Conservation (phyloP, 345 rosid genomes). For the Carallia pectinifolia region DNA sequence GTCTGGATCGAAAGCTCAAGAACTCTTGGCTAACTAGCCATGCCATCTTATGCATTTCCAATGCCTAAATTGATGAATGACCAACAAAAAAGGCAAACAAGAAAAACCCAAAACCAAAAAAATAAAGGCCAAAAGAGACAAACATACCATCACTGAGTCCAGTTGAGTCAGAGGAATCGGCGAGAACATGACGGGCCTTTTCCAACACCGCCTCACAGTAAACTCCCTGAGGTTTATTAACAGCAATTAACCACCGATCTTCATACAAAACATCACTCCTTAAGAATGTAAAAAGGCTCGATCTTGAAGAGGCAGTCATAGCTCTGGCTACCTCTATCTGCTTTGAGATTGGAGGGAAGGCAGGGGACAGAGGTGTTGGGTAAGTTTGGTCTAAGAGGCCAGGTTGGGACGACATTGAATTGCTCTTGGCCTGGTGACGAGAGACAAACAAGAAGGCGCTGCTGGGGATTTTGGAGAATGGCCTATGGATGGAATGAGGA, state of each 20-base stretch:
- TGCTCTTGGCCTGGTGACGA: neutral
- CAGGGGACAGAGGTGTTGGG: conserved; percentile 77
- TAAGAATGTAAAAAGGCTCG: conserved; percentile 55
- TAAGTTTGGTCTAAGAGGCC: conserved; percentile 19
- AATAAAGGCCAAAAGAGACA: neutral
- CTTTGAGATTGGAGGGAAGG: conserved; percentile 67
- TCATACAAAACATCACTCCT: conserved; percentile 53
- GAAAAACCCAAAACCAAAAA: neutral
- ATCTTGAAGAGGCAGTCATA: conserved; percentile 73
- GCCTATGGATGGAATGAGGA: conserved; percentile 23
- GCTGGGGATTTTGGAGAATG: conserved; percentile 20
- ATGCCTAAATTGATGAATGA: neutral
- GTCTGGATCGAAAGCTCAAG: too few relatives aligned
- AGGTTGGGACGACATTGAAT: conserved; percentile 25
- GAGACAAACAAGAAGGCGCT: conserved; percentile 22
- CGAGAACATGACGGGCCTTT: conserved; percentile 44
- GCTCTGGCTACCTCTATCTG: conserved; percentile 71
- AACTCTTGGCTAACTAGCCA: too few relatives aligned
- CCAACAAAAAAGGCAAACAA: neutral
- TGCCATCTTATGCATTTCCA: neutral
- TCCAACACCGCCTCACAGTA: conserved; percentile 74
- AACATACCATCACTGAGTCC: conserved; percentile 23
- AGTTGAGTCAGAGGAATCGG: conserved; percentile 21
- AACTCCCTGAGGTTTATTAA: conserved; percentile 75
- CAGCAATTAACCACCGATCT: conserved; percentile 80